Evolutionary conservation across 805 yeast species (phyloP).

Genomic region (Candida railenensis): DNA sequence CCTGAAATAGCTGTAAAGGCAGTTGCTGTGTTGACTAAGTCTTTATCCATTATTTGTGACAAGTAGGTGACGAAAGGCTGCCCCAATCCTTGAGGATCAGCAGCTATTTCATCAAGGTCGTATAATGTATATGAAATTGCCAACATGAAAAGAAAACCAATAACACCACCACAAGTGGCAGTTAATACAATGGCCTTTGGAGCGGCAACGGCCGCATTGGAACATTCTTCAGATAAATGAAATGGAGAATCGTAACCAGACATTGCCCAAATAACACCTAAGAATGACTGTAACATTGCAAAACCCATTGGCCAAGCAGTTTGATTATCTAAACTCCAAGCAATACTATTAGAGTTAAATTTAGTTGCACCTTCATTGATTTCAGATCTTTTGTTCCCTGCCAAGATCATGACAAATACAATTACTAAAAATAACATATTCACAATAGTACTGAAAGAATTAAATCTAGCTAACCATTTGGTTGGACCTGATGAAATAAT

Average conservation of each 20-base stretch:
- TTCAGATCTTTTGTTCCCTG: constrained; percentile 44
- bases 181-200: constrained; percentile 69
- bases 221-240: constrained; percentile 71
- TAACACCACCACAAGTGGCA: constrained; percentile 50
- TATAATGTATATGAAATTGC: constrained; percentile 63
- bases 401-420: constrained; percentile 54
- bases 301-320: constrained; percentile 67
- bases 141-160: constrained; percentile 58
- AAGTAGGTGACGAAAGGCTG: constrained; percentile 61
- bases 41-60: constrained; percentile 45
- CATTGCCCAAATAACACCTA: constrained; percentile 72
- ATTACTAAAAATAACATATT: constrained; percentile 51
- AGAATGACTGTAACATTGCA: constrained; percentile 53
- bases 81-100: constrained; percentile 48
- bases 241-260: constrained; percentile 75
- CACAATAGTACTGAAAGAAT: constrained; percentile 47
- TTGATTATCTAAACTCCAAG: constrained; percentile 56
- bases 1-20: constrained; percentile 40
- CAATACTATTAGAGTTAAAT: constrained; percentile 47
- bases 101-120: constrained; percentile 45
- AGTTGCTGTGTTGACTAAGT: constrained; percentile 35
- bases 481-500: constrained; percentile 54
- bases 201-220: constrained; percentile 61
- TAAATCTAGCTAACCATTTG: constrained; percentile 50
- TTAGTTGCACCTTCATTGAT: constrained; percentile 36